These are phyloP conservation scores for Vitis cinerea DNA, from an alignment of 164 flowering plant species.

Conservation along the genomic window DNA sequence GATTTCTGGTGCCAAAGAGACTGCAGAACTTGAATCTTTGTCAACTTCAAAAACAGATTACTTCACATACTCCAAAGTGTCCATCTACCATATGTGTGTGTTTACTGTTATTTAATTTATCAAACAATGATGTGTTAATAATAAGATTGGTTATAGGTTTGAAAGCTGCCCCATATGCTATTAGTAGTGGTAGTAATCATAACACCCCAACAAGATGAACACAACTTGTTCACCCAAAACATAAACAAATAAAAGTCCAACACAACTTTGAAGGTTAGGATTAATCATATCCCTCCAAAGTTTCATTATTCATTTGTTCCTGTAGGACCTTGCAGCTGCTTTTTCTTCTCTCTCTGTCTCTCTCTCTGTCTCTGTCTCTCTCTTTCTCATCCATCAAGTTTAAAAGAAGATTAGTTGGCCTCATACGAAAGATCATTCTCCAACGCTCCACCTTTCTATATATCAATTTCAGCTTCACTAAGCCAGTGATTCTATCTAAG, in stretches of 20 bases:
- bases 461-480: not conserved
- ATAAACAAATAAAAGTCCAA: conserved; percentile 1
- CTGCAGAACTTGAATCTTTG: too few species aligned
- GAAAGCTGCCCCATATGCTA: not conserved
- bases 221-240: conserved; percentile 4
- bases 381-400: conserved; percentile 16
- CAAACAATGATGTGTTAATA: conserved; percentile 24
- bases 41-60: too few species aligned
- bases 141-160: not conserved
- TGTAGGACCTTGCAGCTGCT: conserved; percentile 13
- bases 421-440: conserved; percentile 15
- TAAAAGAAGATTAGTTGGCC: conserved; percentile 28
- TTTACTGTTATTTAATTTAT: not conserved
- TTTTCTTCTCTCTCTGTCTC: not conserved
- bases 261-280: conserved; percentile 19
- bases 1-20: too few species aligned
- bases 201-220: conserved; percentile 8
- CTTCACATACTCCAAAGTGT: too few species aligned
- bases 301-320: not conserved
- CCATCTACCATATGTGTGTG: too few species aligned
- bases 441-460: not conserved
- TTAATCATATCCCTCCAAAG: conserved; percentile 14
- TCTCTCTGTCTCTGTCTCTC: not conserved
- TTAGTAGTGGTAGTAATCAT: conserved; percentile 28
- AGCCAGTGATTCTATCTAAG: conserved; percentile 2